Conservation (phyloP, 306 rosid genomes). For the Elaeagnus macrophylla region DNA sequence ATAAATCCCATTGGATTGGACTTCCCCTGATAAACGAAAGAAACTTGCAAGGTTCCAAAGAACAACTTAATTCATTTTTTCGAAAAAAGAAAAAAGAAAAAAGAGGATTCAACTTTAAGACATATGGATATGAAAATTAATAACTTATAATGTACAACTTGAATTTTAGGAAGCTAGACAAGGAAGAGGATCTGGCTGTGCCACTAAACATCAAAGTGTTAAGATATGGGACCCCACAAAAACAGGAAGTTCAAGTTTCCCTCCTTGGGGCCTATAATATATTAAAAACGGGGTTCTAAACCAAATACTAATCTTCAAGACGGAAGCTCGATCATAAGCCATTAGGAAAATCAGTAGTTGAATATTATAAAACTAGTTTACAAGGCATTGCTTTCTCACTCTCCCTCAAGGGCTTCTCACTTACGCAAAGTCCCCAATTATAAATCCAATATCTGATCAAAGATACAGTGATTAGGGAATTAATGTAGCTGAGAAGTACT, state of each 20-base stretch:
- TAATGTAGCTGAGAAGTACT: constrained; percentile 1
- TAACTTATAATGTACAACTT: no score
- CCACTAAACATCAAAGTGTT: constrained; percentile 13
- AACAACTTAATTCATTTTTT: not conserved
- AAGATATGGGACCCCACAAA: constrained; percentile 17
- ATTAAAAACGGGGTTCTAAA: no score
- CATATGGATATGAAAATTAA: not conserved
- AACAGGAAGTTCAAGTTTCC: no score
- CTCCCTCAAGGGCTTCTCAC: constrained; percentile 29
- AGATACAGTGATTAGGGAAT: no score
- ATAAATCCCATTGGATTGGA: not conserved
- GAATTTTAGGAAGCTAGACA: not conserved
- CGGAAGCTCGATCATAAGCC: no score
- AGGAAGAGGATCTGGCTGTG: constrained; percentile 8
- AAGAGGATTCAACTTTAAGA: not conserved
- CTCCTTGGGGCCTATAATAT: no score
- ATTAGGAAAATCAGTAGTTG: not conserved
- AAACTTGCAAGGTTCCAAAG: not conserved
- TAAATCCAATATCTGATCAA: not conserved
- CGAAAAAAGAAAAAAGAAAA: not conserved
- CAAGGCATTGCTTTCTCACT: constrained; percentile 25
- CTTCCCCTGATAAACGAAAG: not conserved
- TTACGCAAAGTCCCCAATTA: not conserved
- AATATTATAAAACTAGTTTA: not conserved
- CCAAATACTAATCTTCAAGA: no score